Conservation (phyloP, 768 basidiomycete genomes). For the Naganishia randhawae region DNA sequence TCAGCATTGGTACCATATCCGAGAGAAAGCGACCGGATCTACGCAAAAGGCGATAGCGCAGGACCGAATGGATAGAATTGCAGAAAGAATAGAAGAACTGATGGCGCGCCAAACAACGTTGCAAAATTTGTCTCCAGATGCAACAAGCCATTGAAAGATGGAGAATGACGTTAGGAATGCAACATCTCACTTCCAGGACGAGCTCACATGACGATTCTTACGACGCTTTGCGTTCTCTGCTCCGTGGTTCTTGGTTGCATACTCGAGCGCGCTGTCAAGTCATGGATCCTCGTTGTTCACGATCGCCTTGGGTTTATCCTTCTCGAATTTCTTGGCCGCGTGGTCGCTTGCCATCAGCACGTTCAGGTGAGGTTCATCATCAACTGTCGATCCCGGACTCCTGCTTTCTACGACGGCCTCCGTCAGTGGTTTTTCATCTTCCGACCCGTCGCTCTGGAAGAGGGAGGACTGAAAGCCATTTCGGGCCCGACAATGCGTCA, state of each 20-base stretch:
- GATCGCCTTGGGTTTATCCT: conserved; percentile 66
- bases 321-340: conserved; percentile 86
- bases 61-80: background rate
- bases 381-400: no score
- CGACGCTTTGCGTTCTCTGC: conserved; percentile 69
- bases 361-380: no score
- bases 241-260: conserved; percentile 67
- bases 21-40: background rate
- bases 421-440: no score
- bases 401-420: no score
- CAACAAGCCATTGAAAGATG: background rate
- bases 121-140: background rate
- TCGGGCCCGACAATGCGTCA: no score
- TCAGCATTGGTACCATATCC: background rate
- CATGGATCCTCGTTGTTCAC: conserved; percentile 65
- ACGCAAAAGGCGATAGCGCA: background rate
- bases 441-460: no score
- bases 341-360: conserved; percentile 91
- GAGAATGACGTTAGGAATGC: no score
- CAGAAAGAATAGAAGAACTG: background rate
- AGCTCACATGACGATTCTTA: no score
- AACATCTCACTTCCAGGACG: no score
- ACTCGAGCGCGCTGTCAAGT: conserved; percentile 64
- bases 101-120: background rate
- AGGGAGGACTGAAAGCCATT: no score